Base-by-base conservation (phyloP, 2,329 filamentous ascomycete species). In the Pezicula carpinea region DNA sequence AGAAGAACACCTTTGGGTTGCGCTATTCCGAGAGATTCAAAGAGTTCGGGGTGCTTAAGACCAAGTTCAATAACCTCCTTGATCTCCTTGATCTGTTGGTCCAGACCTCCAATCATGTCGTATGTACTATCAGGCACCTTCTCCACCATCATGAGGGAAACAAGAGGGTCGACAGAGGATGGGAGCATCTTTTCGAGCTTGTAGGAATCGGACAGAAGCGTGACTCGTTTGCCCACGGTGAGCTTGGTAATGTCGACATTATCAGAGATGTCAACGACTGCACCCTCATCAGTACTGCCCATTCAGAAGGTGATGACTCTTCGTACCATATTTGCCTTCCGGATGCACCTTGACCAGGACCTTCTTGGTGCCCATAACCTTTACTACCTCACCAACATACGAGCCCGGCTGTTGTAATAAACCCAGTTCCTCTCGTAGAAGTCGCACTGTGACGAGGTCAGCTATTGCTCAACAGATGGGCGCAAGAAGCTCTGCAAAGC, bases 91-190 rank as follows among this genome's bases (percentile, higher is more conserved):
- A 99, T 97, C 68, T 99, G 93, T 69, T 99, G 92, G 67, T 99
- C 93, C 53, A 99, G 75, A 58, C 93, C 93, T 72, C 93, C 93
- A 68, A 99, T 99, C 93, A 99, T 99, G 73, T 99, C 93, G 76
- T 99, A 99, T 66, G 93, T 99, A 74, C 90, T 96, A 76, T 99
- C 93, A 14, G 93, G 93, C 14, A 99, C 93, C 78, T 99, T 99
- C 68, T 99, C 93, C 44, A 99, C 93, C 93, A 99, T 99, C 93
- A 99, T 99, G 67, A 99, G 87, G 31, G 93, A 99, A 48, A 99
- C 93, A 49, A 99, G 86, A 32, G 93, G 93, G 65, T 99, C 93
- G 65, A 99, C 93, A 17, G 93, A 99, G 46, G 93, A 97, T 17
- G 93, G 93, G 8, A 99, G 83, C 74, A 97, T 95, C 76, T 96